Evolutionary conservation across 106 monocot species (phyloP).

Genomic region (Agapanthus africanus): DNA sequence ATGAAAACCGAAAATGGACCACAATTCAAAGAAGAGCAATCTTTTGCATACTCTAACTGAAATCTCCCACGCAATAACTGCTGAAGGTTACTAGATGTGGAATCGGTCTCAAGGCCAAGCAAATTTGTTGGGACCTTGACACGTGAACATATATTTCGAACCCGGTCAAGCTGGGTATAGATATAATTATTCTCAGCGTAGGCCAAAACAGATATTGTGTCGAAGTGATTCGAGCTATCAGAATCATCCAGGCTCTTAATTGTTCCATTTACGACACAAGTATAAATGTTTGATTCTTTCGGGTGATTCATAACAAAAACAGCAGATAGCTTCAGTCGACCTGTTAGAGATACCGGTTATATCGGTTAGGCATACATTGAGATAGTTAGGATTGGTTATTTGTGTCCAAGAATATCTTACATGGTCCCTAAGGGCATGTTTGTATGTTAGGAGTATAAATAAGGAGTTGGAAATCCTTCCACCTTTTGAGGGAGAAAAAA

Average conservation of each 20-base stretch:
- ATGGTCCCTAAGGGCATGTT: too few species aligned
- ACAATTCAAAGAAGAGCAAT: slow-evolving; percentile 1
- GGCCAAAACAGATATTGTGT: slow-evolving; percentile 19
- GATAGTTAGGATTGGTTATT: too few species aligned
- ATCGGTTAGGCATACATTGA: too few species aligned
- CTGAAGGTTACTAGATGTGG: neutral
- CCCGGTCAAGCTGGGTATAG: slow-evolving; percentile 24
- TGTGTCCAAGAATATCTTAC: too few species aligned
- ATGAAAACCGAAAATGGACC: slow-evolving; percentile 10
- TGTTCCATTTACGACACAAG: slow-evolving; percentile 11
- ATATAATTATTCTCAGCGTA: slow-evolving; percentile 28
- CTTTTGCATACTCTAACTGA: slow-evolving; percentile 6
- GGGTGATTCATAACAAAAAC: too few species aligned
- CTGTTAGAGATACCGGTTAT: too few species aligned
- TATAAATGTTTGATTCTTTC: slow-evolving; percentile 24
- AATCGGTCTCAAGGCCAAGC: neutral
- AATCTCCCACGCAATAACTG: neutral
- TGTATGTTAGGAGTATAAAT: too few species aligned
- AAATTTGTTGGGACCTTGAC: slow-evolving; percentile 7
- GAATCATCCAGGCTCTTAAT: slow-evolving; percentile 26
- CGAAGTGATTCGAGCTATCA: slow-evolving; percentile 14
- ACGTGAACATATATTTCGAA: slow-evolving; percentile 11
- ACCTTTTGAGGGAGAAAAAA: too few species aligned
- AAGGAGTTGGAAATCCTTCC: too few species aligned
- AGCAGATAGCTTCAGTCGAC: slow-evolving; percentile 12